Conservation (phyloP, 179 eudicot species). For the Vitellaria paradoxa region DNA sequence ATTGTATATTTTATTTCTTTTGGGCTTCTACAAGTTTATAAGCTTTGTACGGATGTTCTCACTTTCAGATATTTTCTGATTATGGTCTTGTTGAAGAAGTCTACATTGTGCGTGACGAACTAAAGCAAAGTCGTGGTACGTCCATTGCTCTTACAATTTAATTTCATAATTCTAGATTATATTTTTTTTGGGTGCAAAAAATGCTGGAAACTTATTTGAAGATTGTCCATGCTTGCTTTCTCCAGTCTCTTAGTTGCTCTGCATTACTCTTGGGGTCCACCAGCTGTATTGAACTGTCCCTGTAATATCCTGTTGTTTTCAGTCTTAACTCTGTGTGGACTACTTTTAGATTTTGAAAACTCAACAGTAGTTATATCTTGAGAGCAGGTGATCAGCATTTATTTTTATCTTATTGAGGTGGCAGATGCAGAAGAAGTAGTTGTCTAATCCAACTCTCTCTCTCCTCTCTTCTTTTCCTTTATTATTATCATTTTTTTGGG, state of each 20-base stretch:
- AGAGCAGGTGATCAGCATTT: background rate
- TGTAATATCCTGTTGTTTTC: background rate
- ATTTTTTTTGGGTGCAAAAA: slow-evolving; percentile 1
- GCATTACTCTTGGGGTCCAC: background rate
- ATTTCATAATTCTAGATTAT: background rate
- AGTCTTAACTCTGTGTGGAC: background rate
- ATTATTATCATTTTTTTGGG: too few species aligned
- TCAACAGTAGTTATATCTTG: background rate
- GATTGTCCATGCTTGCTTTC: background rate
- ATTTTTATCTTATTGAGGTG: background rate
- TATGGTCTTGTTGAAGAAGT: slow-evolving; percentile 75
- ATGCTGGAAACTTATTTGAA: background rate
- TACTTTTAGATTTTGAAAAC: background rate
- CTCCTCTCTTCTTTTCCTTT: too few species aligned
- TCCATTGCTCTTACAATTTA: background rate
- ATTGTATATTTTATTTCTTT: background rate
- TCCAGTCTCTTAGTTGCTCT: background rate
- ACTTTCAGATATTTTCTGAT: slow-evolving; percentile 66
- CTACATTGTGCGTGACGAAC: slow-evolving; percentile 73
- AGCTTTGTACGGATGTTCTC: slow-evolving; percentile 4
- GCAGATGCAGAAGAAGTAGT: background rate
- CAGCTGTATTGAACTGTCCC: background rate
- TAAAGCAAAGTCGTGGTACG: slow-evolving; percentile 75
- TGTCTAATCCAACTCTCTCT: background rate
- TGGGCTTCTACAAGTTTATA: background rate